Conservation (phyloP, 2,329 filamentous ascomycete genomes). For the Basipetospora sp. region DNA sequence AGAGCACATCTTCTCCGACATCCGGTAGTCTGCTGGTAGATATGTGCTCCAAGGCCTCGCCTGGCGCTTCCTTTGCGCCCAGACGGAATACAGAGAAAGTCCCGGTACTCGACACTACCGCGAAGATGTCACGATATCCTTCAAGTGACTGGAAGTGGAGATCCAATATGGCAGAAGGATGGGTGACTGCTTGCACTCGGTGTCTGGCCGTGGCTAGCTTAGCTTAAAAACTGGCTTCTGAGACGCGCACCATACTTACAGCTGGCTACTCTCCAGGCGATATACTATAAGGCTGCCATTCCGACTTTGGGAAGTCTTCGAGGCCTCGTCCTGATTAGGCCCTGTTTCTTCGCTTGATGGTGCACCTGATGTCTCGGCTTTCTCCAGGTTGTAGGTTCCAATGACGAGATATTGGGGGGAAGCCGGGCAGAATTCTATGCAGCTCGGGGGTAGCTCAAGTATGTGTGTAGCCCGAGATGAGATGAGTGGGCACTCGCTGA, state of each 20-base stretch:
- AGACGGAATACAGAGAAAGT: constrained; percentile 50
- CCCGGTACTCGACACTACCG: constrained; percentile 64
- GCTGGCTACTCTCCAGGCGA: constrained; percentile 22
- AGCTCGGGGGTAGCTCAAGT: constrained; percentile 59
- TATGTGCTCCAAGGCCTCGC: constrained; percentile 23
- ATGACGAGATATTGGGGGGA: constrained; percentile 55
- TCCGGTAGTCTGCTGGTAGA: constrained; percentile 30
- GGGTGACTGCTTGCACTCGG: constrained; percentile 42
- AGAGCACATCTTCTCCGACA: constrained; percentile 44
- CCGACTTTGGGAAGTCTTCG: constrained; percentile 41
- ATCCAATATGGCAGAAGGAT: constrained; percentile 67
- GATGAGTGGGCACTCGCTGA: constrained; percentile 11
- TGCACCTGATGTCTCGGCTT: constrained; percentile 17
- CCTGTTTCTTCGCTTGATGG: constrained; percentile 9
- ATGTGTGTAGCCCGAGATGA: constrained; percentile 32
- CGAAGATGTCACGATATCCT: constrained; percentile 40
- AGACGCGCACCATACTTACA: too few species aligned
- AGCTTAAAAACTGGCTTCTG: too few species aligned
- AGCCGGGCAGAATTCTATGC: constrained; percentile 56
- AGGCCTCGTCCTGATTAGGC: constrained; percentile 12
- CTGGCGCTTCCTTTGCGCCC: constrained; percentile 20
- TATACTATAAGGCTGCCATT: constrained; percentile 63
- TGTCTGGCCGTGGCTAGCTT: too few species aligned
- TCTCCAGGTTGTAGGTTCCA: constrained; percentile 69
- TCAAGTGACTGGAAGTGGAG: constrained; percentile 57